phyloP scores from a whole-genome alignment of 768 basidiomycete species.

The Hysterangium stoloniferum region DNA sequence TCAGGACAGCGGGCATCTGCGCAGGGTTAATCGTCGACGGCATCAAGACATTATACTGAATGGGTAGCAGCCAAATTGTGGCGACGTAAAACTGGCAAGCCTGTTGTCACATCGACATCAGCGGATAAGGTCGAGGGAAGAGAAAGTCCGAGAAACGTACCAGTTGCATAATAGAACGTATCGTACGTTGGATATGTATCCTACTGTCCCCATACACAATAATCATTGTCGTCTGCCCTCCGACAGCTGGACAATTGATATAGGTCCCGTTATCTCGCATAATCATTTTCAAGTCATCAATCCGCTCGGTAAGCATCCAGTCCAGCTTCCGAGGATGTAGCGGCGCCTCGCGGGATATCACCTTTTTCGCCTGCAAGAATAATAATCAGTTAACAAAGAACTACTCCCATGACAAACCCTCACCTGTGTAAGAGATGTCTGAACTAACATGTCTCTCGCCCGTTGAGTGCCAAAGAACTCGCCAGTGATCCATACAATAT shows the following conservation, averaged over 20 bases:
- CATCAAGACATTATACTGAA: constrained; percentile 87
- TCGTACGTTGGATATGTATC: constrained; percentile 90
- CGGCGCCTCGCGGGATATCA: constrained; percentile 89
- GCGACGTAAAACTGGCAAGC: constrained; percentile 93
- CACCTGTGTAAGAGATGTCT: constrained; percentile 55
- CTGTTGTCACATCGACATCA: constrained; percentile 33
- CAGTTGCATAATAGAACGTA: constrained; percentile 89
- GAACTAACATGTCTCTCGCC: constrained; percentile 90
- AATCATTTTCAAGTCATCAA: constrained; percentile 83
- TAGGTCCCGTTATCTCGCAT: constrained; percentile 98
- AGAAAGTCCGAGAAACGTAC: constrained; percentile 39
- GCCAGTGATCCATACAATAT: constrained; percentile 92
- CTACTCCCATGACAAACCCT: neutral
- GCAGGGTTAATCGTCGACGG: constrained; percentile 74
- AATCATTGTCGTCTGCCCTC: constrained; percentile 87
- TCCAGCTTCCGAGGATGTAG: constrained; percentile 95
- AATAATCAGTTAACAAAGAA: constrained; percentile 5
- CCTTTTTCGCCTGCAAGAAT: constrained; percentile 64
- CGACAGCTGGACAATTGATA: constrained; percentile 88
- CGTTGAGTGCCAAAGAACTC: constrained; percentile 96
- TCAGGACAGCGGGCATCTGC: constrained; percentile 77
- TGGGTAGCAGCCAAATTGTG: constrained; percentile 93
- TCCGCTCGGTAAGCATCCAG: constrained; percentile 97
- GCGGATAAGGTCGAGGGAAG: neutral
- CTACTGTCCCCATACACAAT: constrained; percentile 91